Evolutionary conservation across 1,139 yeast genomes (phyloP), one percentile per base, ranked within the genome.

Genomic region (Hanseniaspora uvarum): DNA sequence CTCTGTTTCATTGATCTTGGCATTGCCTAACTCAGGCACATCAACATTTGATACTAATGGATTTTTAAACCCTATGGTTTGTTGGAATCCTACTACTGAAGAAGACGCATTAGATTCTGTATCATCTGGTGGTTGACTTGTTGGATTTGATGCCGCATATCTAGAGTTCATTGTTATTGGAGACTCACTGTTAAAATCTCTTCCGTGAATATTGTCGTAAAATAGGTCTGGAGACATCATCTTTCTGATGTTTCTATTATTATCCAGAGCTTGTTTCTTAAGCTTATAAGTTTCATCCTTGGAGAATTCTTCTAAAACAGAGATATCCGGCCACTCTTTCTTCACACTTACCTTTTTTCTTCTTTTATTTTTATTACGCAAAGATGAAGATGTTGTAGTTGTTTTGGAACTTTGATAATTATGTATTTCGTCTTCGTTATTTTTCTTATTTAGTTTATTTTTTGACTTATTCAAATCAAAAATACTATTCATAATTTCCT

Each of bases 291-390:
- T 70, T 67, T 89, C 97, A 59, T 83, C 83, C 34, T 72, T 73
- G 2, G 87, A 80, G 65, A 82, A 89, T 59, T 87, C 95, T 59
- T 81, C 82, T 58, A 89, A 70, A 0, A 86, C 78, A 38, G 72
- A 65, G 39, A 86, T 71, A 63, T 92, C 96, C 0, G 97, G 97
- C 97, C 96, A 89, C 46, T 61, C 53, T 16, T 49, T 58, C 57
- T 69, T 70, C 23, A 63, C 62, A 38, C 65, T 63, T 6, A 21
- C 36, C 19, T 37, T 47, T 31, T 53, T 40, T n/a, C 46, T 38
- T 45, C 46, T 52, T 30, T 43, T 55, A 21, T 53, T 49, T 19
- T 61, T 61, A 43, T 56, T 59, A 2, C 59, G 54, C 16, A 57
- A 56, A 1, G 64, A 62, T 3, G 53, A 19, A 10, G 16, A 11